Conservation (phyloP, 2,329 filamentous ascomycete species). For the Fonsecaea erecta region DNA sequence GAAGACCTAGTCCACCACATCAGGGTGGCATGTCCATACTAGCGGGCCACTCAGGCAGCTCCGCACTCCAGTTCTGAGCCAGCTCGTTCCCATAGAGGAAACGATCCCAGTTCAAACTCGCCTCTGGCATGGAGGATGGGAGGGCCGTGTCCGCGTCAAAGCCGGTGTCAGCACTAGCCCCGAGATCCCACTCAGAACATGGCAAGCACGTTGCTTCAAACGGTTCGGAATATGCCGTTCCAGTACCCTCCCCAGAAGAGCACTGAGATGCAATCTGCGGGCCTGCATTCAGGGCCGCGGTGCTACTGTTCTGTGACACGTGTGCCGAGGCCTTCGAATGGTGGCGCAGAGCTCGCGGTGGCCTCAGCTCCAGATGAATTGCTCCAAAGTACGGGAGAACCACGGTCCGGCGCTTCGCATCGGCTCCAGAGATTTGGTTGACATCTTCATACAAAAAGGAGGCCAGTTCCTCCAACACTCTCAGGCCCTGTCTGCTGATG, state of each 20-base stretch:
- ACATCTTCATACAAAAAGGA: slow-evolving; percentile 29
- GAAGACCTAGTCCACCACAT: neutral
- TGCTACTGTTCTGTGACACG: no score
- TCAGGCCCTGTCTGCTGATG: slow-evolving; percentile 35
- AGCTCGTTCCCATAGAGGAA: slow-evolving; percentile 35
- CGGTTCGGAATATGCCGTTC: neutral
- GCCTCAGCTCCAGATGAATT: slow-evolving; percentile 31
- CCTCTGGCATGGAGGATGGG: slow-evolving; percentile 14
- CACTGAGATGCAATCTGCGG: slow-evolving; percentile 1
- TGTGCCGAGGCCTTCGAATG: neutral
- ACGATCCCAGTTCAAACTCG: slow-evolving; percentile 30
- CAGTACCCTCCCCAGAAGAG: slow-evolving; percentile 6
- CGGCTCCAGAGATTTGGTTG: neutral
- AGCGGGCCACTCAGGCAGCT: slow-evolving; percentile 18
- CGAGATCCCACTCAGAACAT: neutral
- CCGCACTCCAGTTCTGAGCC: slow-evolving; percentile 30
- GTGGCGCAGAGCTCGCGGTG: slow-evolving; percentile 13
- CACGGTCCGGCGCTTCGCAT: slow-evolving; percentile 26
- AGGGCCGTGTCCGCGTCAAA: neutral
- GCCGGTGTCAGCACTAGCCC: neutral
- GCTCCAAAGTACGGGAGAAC: slow-evolving; percentile 37
- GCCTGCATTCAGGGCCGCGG: neutral
- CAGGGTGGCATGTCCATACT: slow-evolving; percentile 4
- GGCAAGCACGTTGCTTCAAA: neutral
- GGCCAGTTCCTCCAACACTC: slow-evolving; percentile 32